phyloP scores from a whole-genome alignment of 495 filamentous ascomycete genomes.

The Margaritispora aquatica region DNA sequence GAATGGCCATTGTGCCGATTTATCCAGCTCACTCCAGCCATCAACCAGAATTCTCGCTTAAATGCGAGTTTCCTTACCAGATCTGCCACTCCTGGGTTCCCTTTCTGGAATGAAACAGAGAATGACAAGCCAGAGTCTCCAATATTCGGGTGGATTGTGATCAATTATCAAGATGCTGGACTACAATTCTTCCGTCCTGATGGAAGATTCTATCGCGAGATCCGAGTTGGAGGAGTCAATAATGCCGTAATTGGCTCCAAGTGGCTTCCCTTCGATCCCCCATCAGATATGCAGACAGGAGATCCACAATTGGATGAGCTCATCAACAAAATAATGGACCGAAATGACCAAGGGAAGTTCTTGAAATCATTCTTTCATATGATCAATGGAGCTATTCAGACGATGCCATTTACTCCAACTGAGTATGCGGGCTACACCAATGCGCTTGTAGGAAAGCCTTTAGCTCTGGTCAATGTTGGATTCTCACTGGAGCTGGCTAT shows the following conservation, averaged over 20 bases:
- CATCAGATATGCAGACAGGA: no score
- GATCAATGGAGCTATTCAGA: constrained; percentile 25
- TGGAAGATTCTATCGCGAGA: constrained; percentile 46
- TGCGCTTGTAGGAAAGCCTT: constrained; percentile 36
- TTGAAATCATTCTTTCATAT: constrained; percentile 33
- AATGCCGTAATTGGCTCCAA: constrained; percentile 14
- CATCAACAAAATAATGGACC: constrained; percentile 5
- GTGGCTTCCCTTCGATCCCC: constrained; percentile 32
- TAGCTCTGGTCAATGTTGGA: constrained; percentile 41
- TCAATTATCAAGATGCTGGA: constrained; percentile 41
- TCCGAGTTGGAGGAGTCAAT: constrained; percentile 30
- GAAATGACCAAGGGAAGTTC: constrained; percentile 16
- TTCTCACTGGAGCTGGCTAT: constrained; percentile 38
- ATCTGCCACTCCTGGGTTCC: not conserved
- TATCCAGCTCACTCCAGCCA: constrained; percentile 37
- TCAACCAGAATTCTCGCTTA: constrained; percentile 43
- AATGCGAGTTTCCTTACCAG: constrained; percentile 32
- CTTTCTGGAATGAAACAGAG: constrained; percentile 19
- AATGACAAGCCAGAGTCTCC: constrained; percentile 45
- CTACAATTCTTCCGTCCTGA: constrained; percentile 43
- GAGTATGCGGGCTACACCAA: constrained; percentile 32
- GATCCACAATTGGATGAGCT: constrained; percentile 28
- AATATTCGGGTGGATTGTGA: constrained; percentile 44
- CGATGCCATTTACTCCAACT: constrained; percentile 24
- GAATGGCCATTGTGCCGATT: constrained; percentile 26